These are phyloP conservation scores for Suillus placidus DNA, from an alignment of 768 basidiomycete genomes.

Conservation along the genomic window DNA sequence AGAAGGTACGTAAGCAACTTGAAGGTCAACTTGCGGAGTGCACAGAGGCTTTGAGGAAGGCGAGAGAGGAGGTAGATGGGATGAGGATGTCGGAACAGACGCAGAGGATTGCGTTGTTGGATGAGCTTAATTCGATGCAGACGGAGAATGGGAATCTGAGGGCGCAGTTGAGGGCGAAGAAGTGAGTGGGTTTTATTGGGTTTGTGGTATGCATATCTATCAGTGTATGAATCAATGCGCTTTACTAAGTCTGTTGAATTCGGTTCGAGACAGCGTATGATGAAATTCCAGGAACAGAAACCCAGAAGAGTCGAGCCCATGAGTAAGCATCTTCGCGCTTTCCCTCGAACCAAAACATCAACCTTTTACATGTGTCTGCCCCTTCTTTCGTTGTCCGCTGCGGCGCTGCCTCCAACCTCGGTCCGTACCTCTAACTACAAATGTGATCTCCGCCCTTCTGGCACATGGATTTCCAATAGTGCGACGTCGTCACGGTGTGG, in stretches of 20 bases:
- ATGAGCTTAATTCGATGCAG: constrained; percentile 85
- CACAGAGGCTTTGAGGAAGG: constrained; percentile 61
- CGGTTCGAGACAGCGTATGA: constrained; percentile 2
- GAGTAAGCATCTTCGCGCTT: too few species aligned
- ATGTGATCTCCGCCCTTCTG: too few species aligned
- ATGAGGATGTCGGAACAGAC: constrained; percentile 74
- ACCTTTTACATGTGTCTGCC: too few species aligned
- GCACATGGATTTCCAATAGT: too few species aligned
- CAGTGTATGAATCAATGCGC: neutral
- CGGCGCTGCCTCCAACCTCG: too few species aligned
- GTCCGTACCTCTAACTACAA: too few species aligned
- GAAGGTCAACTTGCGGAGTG: constrained; percentile 65
- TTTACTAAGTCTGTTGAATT: neutral
- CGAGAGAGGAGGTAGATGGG: constrained; percentile 68
- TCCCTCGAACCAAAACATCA: too few species aligned
- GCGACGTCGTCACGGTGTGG: too few species aligned
- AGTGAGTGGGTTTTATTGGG: constrained; percentile 27
- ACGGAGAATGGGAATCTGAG: constrained; percentile 74
- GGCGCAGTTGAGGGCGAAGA: constrained; percentile 67
- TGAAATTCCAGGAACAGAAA: too few species aligned
- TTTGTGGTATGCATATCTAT: neutral
- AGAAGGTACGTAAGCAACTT: constrained; percentile 61
- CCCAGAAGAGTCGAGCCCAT: too few species aligned
- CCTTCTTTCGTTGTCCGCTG: too few species aligned
- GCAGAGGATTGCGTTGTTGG: constrained; percentile 82